phyloP scores from a whole-genome alignment of 2,329 filamentous ascomycete species.

The Pleomassaria siparia region DNA sequence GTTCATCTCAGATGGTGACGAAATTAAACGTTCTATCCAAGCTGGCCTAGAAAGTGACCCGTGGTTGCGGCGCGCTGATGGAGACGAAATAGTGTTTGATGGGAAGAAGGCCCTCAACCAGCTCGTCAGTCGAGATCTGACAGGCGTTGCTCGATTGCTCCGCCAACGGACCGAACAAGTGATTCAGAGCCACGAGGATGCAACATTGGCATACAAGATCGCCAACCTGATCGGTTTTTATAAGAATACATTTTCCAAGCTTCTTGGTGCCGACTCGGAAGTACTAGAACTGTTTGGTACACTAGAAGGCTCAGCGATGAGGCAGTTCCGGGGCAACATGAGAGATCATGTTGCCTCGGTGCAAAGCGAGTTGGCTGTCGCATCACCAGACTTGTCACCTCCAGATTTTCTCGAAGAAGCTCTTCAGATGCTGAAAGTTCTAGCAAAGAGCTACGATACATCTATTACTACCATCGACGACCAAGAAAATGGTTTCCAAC shows the following conservation, averaged over 20 bases:
- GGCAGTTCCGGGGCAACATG: conserved; percentile 80
- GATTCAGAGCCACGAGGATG: conserved; percentile 88
- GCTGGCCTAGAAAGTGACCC: conserved; percentile 79
- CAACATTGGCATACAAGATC: conserved; percentile 84
- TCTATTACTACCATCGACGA: conserved; percentile 63
- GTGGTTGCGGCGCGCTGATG: conserved; percentile 66
- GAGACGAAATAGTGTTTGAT: conserved; percentile 65
- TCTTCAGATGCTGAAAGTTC: conserved; percentile 71
- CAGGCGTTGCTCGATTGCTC: conserved; percentile 79
- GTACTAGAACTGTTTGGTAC: conserved; percentile 68
- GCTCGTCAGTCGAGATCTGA: conserved; percentile 82
- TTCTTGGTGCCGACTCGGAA: conserved; percentile 69
- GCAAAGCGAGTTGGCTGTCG: conserved; percentile 69
- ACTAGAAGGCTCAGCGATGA: conserved; percentile 74
- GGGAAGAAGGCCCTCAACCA: conserved; percentile 79
- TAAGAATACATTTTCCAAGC: conserved; percentile 76
- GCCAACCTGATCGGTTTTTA: conserved; percentile 91
- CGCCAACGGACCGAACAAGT: conserved; percentile 88
- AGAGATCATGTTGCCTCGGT: conserved; percentile 76
- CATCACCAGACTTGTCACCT: conserved; percentile 71
- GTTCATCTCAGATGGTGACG: conserved; percentile 87
- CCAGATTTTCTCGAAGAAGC: conserved; percentile 81
- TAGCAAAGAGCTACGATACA: conserved; percentile 86
- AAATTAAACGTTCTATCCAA: conserved; percentile 80
- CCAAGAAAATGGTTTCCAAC: conserved; percentile 69